Conservation (phyloP, 352 stramenopile genomes). For the Phytophthora hybrid region DNA sequence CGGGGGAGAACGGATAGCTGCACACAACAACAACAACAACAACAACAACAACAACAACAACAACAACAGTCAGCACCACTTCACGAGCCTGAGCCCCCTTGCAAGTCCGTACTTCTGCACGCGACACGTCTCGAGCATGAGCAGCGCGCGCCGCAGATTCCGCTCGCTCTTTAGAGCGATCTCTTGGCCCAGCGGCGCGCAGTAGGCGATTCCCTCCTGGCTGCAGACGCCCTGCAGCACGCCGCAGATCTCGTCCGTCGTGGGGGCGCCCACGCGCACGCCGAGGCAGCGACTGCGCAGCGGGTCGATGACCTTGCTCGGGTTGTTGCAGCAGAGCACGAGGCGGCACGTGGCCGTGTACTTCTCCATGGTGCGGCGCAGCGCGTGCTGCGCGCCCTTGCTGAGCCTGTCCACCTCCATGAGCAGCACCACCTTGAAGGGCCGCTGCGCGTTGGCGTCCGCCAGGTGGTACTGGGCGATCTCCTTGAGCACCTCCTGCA, state of each 20-base stretch:
- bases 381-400: conserved; percentile 96
- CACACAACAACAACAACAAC: background rate
- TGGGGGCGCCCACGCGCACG: conserved; percentile 95
- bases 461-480: conserved; percentile 95
- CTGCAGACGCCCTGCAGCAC: conserved; percentile 92
- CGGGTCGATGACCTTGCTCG: conserved; percentile 98
- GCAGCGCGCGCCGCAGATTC: conserved; percentile 96
- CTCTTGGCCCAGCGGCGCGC: conserved; percentile 88
- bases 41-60: too few species aligned
- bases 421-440: conserved; percentile 96
- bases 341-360: conserved; percentile 95
- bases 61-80: background rate
- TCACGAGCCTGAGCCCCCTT: too few species aligned
- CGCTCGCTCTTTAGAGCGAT: conserved; percentile 93
- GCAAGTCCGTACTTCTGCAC: conserved; percentile 79
- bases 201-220: conserved; percentile 94
- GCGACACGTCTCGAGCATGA: conserved; percentile 97
- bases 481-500: conserved; percentile 99
- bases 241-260: conserved; percentile 88
- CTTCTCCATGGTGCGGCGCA: conserved; percentile 98
- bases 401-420: conserved; percentile 98
- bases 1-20: conserved; percentile 86
- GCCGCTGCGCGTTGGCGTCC: conserved; percentile 75
- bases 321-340: conserved; percentile 98
- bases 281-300: conserved; percentile 96